Percentiles rank a stretch among this genome's conserved stretches.
These are phyloP conservation scores for Cydonia oblonga DNA, from an alignment of 331 rosid genomes.

Conservation along the genomic window DNA sequence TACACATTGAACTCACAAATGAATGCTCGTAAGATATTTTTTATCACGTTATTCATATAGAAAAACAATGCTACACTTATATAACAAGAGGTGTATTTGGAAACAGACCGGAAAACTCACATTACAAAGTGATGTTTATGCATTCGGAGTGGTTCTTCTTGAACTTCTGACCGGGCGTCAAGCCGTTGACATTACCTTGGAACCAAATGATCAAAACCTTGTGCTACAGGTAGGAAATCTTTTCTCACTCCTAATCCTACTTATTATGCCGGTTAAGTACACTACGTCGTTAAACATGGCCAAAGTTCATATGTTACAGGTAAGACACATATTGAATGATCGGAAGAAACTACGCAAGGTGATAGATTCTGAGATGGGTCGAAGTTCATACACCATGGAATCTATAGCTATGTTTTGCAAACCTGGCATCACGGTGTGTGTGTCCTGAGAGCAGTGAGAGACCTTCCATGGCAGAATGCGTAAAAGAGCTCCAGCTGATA, in stretches of 20 bases:
- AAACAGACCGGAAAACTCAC: slow-evolving; percentile 92
- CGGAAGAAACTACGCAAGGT: slow-evolving; percentile 73
- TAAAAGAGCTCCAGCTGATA: slow-evolving; percentile 59
- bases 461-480: slow-evolving; percentile 79
- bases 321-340: slow-evolving; percentile 68
- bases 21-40: not conserved
- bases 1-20: not conserved
- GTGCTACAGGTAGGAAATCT: slow-evolving; percentile 58
- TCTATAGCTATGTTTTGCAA: slow-evolving; percentile 81
- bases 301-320: slow-evolving; percentile 34
- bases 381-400: slow-evolving; percentile 70
- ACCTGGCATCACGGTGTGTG: slow-evolving; percentile 85
- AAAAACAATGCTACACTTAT: not conserved
- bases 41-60: not conserved
- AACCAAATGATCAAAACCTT: slow-evolving; percentile 87
- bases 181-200: slow-evolving; percentile 84
- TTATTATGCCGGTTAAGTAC: not conserved
- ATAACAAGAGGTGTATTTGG: slow-evolving; percentile 9
- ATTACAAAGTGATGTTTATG: slow-evolving; percentile 90
- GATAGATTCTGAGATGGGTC: slow-evolving; percentile 70
- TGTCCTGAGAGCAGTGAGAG: slow-evolving; percentile 70
- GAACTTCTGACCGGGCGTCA: slow-evolving; percentile 92
- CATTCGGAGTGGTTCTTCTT: slow-evolving; percentile 98
- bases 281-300: not conserved
- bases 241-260: not conserved